Evolutionary conservation across 495 filamentous ascomycete genomes (phyloP), one percentile per base, ranked within the genome.

Genomic region (Penicillium lagena): DNA sequence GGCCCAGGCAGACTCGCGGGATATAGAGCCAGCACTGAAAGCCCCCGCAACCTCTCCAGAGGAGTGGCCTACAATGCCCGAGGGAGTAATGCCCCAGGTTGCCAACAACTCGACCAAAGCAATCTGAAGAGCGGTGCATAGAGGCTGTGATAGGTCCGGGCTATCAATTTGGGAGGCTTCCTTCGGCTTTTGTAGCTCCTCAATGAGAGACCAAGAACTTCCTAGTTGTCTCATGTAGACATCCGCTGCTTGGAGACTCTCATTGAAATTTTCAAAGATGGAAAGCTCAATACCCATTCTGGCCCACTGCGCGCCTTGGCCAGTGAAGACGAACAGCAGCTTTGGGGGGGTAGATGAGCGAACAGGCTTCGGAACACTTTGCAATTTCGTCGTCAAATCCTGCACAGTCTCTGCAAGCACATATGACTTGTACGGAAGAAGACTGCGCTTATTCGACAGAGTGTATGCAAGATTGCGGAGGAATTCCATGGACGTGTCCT

Each of bases 31-130:
- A 10, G 35, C 34, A 8, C 57, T 50, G 38, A 78, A 56, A 63
- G 73, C 50, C 43, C 58, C 60, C 1, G 52, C 56, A 30, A 85
- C 80, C 54, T 85, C 81, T 2, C 82, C 82, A 1, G 71, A 76
- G 0, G 80, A 83, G 54, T 84, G 81, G 1, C 82, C 80, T 6
- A 75, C 56, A 0, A 82, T 78, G 0, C 62, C 56, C 10, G 35
- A 22, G 1, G 62, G 55, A 7, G 22, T n/a, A 27, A 72, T 48
- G n/a, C 49, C 58, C 52, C 58, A 66, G 0, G 42, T 40, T 1
- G 12, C 2, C 0, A 72, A 54, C 3, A 70, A 40, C 11, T 60
- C 52, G 1, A 70, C 62, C 0, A 72, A 46, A 0, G 56, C 54
- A 2, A 72, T 51, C 39, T 72, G 68, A 0, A 70, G 1, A 0